phyloP scores from a whole-genome alignment of 306 rosid species.

The Dicorynia guianensis region DNA sequence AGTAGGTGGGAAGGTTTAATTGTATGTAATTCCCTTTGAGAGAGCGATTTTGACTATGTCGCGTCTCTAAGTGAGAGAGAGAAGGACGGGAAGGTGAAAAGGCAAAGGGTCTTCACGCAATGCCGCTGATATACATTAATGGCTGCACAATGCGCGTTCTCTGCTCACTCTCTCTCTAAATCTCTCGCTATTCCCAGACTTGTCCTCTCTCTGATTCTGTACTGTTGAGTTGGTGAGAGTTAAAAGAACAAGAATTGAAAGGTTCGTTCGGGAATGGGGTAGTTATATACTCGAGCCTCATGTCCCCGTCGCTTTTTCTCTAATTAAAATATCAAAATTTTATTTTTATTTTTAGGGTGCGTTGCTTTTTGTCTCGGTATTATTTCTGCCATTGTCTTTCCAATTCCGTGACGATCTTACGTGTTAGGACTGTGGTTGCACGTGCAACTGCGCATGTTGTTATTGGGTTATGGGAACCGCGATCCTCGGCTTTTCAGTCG shows the following conservation, averaged over 20 bases:
- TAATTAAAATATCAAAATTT: background rate
- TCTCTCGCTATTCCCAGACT: background rate
- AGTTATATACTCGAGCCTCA: conserved; percentile 48
- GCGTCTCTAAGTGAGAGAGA: conserved; percentile 23
- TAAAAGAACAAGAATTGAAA: conserved; percentile 41
- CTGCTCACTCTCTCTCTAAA: conserved; percentile 1
- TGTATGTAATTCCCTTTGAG: background rate
- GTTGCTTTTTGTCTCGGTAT: conserved; percentile 13
- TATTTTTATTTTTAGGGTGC: background rate
- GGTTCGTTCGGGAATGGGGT: conserved; percentile 48
- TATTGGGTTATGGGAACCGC: conserved; percentile 61
- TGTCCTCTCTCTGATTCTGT: conserved; percentile 7
- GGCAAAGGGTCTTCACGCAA: conserved; percentile 54
- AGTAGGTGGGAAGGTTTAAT: background rate
- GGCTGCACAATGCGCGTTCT: conserved; percentile 27
- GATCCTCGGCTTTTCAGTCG: conserved; percentile 60
- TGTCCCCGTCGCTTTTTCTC: conserved; percentile 25
- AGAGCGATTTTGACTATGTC: conserved; percentile 2
- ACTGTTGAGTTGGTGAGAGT: conserved; percentile 50
- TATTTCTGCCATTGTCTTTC: conserved; percentile 39
- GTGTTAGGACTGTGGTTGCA: conserved; percentile 50
- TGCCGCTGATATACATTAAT: conserved; percentile 53
- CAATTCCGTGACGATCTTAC: conserved; percentile 36
- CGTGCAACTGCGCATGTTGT: conserved; percentile 70
- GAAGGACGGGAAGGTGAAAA: background rate